Evolutionary conservation across 148 eudicot species (phyloP).

Genomic region (Spergularia marina): DNA sequence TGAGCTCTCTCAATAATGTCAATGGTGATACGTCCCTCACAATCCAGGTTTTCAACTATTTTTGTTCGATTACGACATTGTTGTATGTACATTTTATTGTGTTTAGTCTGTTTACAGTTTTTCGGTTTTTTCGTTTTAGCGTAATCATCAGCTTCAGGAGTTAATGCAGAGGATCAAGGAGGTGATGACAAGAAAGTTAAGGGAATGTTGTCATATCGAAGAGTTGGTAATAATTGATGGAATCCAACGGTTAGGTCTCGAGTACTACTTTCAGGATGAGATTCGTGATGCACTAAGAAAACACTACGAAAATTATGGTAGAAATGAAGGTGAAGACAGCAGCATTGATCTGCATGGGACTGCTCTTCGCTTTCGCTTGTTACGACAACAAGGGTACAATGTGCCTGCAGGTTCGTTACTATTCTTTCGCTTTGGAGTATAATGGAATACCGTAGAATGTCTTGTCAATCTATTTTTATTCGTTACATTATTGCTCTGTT

Average conservation of each 20-base stretch:
- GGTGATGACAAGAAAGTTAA: background rate
- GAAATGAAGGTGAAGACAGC: background rate
- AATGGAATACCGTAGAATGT: no score
- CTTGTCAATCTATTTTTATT: no score
- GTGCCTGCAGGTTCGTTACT: constrained; percentile 37
- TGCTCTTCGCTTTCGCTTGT: constrained; percentile 46
- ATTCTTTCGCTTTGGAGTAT: no score
- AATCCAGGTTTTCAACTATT: background rate
- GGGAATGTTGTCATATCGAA: background rate
- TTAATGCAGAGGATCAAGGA: constrained; percentile 10
- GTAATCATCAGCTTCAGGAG: background rate
- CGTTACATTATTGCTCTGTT: no score
- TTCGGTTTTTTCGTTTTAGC: constrained; percentile 8
- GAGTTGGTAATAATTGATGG: constrained; percentile 32
- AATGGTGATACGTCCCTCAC: background rate
- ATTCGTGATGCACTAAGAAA: constrained; percentile 23
- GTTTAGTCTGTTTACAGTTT: background rate
- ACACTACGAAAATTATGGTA: background rate
- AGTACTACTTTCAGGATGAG: constrained; percentile 40
- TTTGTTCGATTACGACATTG: background rate
- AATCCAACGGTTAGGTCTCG: constrained; percentile 33
- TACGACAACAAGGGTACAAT: constrained; percentile 48
- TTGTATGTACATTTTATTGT: background rate
- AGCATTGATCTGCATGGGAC: constrained; percentile 29
- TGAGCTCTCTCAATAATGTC: background rate